Conservation (phyloP, 352 stramenopile genomes). For the Pythium dissimile region DNA sequence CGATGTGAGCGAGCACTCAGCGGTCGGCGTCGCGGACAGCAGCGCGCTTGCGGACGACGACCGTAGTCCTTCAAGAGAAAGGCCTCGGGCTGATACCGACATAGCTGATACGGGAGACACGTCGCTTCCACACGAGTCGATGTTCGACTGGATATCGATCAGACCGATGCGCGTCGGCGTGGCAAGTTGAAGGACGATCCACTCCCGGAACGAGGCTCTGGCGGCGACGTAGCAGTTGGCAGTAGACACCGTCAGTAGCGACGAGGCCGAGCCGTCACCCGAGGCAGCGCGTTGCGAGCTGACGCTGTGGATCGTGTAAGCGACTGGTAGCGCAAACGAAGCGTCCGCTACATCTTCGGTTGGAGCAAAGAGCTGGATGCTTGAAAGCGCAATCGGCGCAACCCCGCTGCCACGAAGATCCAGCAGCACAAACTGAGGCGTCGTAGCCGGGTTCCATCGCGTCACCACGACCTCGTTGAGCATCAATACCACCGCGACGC, state of each 20-base stretch:
- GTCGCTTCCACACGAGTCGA: slow-evolving; percentile 33
- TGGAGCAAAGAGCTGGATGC: slow-evolving; percentile 45
- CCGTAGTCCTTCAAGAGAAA: slow-evolving; percentile 28
- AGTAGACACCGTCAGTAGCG: slow-evolving; percentile 25
- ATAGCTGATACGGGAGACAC: slow-evolving; percentile 34
- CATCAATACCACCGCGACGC: slow-evolving; percentile 38
- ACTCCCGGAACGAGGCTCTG: slow-evolving; percentile 50
- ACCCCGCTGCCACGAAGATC: slow-evolving; percentile 41
- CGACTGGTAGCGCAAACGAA: slow-evolving; percentile 29
- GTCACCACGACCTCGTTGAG: slow-evolving; percentile 65
- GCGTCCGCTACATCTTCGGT: slow-evolving; percentile 15
- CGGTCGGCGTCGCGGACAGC: neutral
- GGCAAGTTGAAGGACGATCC: slow-evolving; percentile 57
- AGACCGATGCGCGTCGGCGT: slow-evolving; percentile 39
- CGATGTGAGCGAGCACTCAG: slow-evolving; percentile 6
- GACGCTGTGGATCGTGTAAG: slow-evolving; percentile 57
- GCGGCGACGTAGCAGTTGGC: slow-evolving; percentile 44
- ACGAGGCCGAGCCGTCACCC: slow-evolving; percentile 36
- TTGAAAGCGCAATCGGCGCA: slow-evolving; percentile 36
- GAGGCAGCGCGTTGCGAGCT: slow-evolving; percentile 43
- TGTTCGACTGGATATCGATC: slow-evolving; percentile 44
- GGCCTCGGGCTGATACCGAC: slow-evolving; percentile 43
- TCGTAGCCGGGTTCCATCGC: slow-evolving; percentile 53
- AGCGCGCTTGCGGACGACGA: slow-evolving; percentile 13
- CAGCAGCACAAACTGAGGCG: slow-evolving; percentile 42